Conservation (phyloP, 1,139 yeast species). For the Blastobotrys ciferrii region DNA sequence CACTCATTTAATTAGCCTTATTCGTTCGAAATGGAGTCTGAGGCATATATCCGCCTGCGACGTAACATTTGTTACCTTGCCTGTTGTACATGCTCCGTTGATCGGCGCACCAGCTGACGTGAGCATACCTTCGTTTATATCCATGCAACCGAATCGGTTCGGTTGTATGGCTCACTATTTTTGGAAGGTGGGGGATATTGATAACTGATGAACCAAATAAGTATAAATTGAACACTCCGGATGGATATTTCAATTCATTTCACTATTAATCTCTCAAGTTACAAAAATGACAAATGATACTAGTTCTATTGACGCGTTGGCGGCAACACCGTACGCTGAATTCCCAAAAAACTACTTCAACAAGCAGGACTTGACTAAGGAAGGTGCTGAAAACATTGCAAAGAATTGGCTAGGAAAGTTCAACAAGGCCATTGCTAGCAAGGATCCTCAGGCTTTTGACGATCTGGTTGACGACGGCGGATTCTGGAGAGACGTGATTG, state of each 20-base stretch:
- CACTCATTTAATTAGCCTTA: neutral
- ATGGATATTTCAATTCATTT: neutral
- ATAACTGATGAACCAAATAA: neutral
- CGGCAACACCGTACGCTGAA: constrained; percentile 7
- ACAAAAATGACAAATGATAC: neutral
- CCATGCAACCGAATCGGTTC: neutral
- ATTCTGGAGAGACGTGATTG: constrained; percentile 27
- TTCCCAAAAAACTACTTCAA: constrained; percentile 15
- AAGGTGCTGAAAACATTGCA: constrained; percentile 14
- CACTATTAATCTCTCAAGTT: neutral
- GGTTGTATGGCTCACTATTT: neutral
- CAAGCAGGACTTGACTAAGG: constrained; percentile 9
- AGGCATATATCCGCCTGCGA: too few relatives aligned
- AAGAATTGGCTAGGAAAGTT: constrained; percentile 18
- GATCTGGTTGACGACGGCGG: constrained; percentile 20
- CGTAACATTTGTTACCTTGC: too few relatives aligned
- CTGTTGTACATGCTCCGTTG: too few relatives aligned
- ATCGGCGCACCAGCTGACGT: too few relatives aligned
- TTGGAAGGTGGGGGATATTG: neutral
- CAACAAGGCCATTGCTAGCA: constrained; percentile 17
- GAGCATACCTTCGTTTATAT: too few relatives aligned
- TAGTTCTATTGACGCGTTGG: constrained; percentile 1
- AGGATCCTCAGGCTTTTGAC: constrained; percentile 18
- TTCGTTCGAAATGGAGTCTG: neutral
- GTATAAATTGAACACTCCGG: neutral